phyloP scores from a whole-genome alignment of 2,329 filamentous ascomycete genomes.

The Exophiala bonariae region DNA sequence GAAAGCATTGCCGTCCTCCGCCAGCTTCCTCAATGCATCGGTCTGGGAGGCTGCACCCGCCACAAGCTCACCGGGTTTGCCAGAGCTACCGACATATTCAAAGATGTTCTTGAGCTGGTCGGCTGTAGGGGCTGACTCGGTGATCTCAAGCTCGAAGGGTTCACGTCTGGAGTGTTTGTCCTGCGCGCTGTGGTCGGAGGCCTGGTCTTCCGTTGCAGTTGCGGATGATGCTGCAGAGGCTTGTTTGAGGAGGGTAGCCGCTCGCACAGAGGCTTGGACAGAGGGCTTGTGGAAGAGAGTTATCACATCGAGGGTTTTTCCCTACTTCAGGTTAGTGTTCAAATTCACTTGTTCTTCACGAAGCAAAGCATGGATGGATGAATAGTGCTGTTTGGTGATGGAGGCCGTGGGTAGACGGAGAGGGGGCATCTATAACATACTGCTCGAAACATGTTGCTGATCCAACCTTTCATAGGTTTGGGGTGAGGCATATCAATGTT shows the following conservation, averaged over 20 bases:
- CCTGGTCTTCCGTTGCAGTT: constrained; percentile 72
- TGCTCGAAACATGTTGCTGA: constrained; percentile 25
- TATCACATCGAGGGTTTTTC: constrained; percentile 82
- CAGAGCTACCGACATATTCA: constrained; percentile 68
- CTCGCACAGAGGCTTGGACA: constrained; percentile 69
- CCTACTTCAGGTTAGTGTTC: constrained; percentile 45
- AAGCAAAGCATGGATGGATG: neutral
- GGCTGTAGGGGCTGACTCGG: constrained; percentile 74
- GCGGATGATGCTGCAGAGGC: constrained; percentile 68
- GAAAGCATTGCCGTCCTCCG: constrained; percentile 68
- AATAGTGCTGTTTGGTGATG: neutral
- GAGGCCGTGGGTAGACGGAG: neutral
- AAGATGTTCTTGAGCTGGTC: constrained; percentile 83
- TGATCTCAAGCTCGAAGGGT: constrained; percentile 85
- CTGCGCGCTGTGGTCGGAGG: constrained; percentile 64
- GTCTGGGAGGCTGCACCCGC: constrained; percentile 70
- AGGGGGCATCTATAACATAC: constrained; percentile 5
- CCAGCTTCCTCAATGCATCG: constrained; percentile 79
- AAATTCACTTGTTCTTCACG: neutral
- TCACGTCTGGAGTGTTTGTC: constrained; percentile 55
- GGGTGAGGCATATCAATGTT: constrained; percentile 18
- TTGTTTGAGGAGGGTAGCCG: constrained; percentile 77
- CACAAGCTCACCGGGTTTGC: constrained; percentile 65
- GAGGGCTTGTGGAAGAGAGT: constrained; percentile 92
- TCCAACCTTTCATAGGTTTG: constrained; percentile 20